Base-by-base conservation (phyloP, 257 asterid genomes). In the Gynochthodes officinalis region DNA sequence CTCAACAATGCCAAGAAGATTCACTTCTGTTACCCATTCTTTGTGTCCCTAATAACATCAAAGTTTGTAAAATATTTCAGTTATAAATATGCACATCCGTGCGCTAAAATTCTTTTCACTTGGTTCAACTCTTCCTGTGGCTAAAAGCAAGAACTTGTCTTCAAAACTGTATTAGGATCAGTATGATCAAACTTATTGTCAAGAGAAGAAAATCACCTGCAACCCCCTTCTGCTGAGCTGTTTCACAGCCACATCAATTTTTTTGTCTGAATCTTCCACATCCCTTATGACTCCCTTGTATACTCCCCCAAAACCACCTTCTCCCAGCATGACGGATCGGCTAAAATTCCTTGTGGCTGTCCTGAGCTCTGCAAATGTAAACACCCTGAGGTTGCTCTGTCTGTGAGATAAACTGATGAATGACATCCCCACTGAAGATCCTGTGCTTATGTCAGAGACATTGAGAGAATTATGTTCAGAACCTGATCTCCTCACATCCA, bases 21-120 rank as follows among this genome's bases (percentile, higher is more conserved):
- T 90, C 39, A 92, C 98, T 78, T 92, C 97, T 10, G 96, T 92
- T 82, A 90, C 91, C 97, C 98, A 92, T 79, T 92, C 98, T 80
- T 92, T 92, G 79, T 90, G 98, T 62, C 98, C 98, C 98, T 92
- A 46, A 3, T 55, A 27, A 55, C 59, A 71, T 32, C 28, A 28
- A 62, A 62, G 52, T 62, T 37, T n/a, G 18, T 18, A 30, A 10
- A 23, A 59, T 57, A 16, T 42, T 64, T 49, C 21, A 49, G 54
- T 13, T 49, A 42, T 13, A 49, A 18, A 13, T 23, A 5, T 28
- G 65, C 37, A 7, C 42, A 27, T 63, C 35, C 1, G 32, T 39
- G 19, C 21, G 1, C 50, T 39, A 37, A 3, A 32, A 44, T 64
- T 27, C 11, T 44, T 66, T 66, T 13, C 57, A 9, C 14, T 35